Conservation (phyloP, 208 protist species). For the Trypanosoma scelopori region DNA sequence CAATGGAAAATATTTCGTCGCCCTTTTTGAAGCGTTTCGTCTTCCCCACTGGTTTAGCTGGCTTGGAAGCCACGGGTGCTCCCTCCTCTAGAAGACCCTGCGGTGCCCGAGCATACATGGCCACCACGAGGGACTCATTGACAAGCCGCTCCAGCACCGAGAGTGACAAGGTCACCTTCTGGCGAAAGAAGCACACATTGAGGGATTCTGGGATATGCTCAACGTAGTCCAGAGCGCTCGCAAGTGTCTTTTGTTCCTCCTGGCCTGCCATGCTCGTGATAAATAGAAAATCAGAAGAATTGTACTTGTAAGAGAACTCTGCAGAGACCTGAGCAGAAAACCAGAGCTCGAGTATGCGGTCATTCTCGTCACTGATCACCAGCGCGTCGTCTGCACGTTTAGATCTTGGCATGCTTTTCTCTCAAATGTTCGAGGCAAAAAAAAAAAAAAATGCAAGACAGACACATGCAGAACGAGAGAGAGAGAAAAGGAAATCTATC, state of each 20-base stretch:
- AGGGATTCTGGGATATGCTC: constrained; percentile 13
- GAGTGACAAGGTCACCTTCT: constrained; percentile 18
- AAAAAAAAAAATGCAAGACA: constrained; percentile 10
- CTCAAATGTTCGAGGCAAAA: neutral
- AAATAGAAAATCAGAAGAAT: constrained; percentile 19
- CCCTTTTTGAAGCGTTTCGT: constrained; percentile 31
- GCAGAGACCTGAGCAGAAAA: constrained; percentile 15
- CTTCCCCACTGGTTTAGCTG: constrained; percentile 6
- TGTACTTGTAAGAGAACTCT: constrained; percentile 10
- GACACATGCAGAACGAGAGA: neutral
- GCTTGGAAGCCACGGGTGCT: neutral
- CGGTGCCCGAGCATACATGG: constrained; percentile 4
- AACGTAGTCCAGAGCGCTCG: constrained; percentile 2
- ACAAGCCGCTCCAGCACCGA: constrained; percentile 10
- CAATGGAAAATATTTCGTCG: constrained; percentile 18
- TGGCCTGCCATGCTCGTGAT: constrained; percentile 15
- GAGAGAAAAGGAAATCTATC: too few relatives aligned
- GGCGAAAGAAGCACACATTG: constrained; percentile 19
- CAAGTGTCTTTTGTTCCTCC: constrained; percentile 20
- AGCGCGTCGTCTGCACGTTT: constrained; percentile 17
- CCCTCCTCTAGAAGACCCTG: neutral
- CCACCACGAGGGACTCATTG: constrained; percentile 16
- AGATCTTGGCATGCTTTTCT: constrained; percentile 20
- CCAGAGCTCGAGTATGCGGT: constrained; percentile 30
- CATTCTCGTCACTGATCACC: constrained; percentile 24